Evolutionary conservation across 2,329 filamentous ascomycete species (phyloP), one percentile per base, ranked within the genome.

Genomic region (Rhinocladiella similis): DNA sequence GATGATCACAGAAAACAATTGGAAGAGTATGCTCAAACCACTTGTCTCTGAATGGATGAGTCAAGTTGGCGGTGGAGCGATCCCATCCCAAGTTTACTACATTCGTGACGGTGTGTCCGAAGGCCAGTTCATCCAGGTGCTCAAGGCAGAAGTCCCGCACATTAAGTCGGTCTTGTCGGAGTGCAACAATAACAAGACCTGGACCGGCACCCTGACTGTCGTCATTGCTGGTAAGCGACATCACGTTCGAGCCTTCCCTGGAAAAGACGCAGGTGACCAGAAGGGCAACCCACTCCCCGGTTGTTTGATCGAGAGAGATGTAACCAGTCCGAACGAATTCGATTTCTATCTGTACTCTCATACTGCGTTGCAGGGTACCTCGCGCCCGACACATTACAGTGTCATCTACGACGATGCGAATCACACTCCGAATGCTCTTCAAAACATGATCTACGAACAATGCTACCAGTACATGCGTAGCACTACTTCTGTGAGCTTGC

Each of bases 401-500:
- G 88, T 97, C 13, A 85, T 99, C 19, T 70, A 88, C 46, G 94
- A 99, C 68, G 91, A 97, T 70, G 83, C 87, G 50, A 77, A 81
- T 1, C 81, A 90, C 66, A 71, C 79, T 1, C 79, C 87, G 0
- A 85, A 89, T 41, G 80, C 87, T 1, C 78, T 99, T 0, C 89
- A 96, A 67, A 86, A 87, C 54, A 88, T 97, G 83, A 88, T 97
- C 19, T 97, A 97, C 66, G 88, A 96, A 64, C 91, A 97, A 61
- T 96, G 88, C 43, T 99, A 96, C 72, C 91, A 96, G 54, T 99
- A 96, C 68, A 87, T 88, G 53, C 85, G 94, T 14, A 94, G 92
- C 0, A 97, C 92, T 0, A 97, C 93, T 0, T 91, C 94, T 0
- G 92, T 99, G 0, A 97, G 92, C 0, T 74, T 94, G 0, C 89